These are phyloP conservation scores for Diaporthe citrichinensis DNA, from an alignment of 2,329 filamentous ascomycete genomes.

Conservation along the genomic window DNA sequence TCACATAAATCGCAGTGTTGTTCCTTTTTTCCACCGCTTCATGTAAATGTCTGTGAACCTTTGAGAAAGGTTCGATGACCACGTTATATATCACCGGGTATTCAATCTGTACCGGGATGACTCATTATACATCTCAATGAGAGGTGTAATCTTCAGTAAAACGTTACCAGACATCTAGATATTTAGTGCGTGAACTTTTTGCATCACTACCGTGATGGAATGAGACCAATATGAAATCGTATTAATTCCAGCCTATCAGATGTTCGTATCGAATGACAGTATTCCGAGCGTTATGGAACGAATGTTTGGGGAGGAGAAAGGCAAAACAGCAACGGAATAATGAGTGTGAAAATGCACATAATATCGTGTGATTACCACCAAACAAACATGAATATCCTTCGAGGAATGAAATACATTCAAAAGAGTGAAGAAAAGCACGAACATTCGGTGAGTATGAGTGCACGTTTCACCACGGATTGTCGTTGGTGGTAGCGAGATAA, in stretches of 20 bases:
- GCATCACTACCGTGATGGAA: background rate
- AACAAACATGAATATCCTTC: background rate
- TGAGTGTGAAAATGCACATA: background rate
- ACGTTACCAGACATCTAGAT: too few species aligned
- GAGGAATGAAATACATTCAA: background rate
- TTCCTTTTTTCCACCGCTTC: too few species aligned
- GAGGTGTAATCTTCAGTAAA: too few species aligned
- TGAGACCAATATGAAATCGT: background rate
- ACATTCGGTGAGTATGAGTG: rapidly evolving
- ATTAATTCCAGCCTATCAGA: background rate
- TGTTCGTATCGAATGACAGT: background rate
- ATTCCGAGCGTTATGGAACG: background rate
- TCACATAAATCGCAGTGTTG: too few species aligned
- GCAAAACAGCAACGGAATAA: background rate
- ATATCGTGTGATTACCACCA: background rate
- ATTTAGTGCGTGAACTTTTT: background rate
- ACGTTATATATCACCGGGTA: too few species aligned
- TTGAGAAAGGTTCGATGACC: too few species aligned
- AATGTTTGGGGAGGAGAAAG: too few species aligned
- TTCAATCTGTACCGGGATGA: too few species aligned
- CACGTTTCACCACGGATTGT: background rate
- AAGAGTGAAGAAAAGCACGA: background rate
- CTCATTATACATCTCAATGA: too few species aligned
- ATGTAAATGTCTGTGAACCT: too few species aligned
- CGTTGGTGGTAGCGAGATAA: background rate